phyloP scores from a whole-genome alignment of 75 land plant genomes.

The Selaginella moellendorffii region DNA sequence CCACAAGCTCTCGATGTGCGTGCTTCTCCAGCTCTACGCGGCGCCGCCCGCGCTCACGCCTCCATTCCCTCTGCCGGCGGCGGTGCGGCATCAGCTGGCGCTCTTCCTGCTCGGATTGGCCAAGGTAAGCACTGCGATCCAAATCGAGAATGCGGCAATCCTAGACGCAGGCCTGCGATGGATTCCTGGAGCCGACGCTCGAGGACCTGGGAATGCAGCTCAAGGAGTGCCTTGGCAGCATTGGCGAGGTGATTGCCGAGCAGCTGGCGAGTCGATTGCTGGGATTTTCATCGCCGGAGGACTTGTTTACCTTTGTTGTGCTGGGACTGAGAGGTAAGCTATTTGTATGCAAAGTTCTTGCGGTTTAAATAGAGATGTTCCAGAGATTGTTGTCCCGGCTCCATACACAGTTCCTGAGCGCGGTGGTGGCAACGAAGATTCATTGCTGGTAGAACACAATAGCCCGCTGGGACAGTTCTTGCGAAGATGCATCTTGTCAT shows the following conservation, averaged over 20 bases:
- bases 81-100: conserved; percentile 67
- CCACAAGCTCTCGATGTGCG: conserved; percentile 71
- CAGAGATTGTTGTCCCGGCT: conserved; percentile 39
- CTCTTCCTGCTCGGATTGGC: conserved; percentile 43
- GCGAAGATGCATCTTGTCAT: conserved; percentile 74
- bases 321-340: conserved; percentile 44
- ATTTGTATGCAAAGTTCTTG: too few relatives aligned
- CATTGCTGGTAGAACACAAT: conserved; percentile 48
- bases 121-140: too few relatives aligned
- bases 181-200: conserved; percentile 61
- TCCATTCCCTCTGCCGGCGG: conserved; percentile 41
- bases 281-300: conserved; percentile 59
- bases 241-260: conserved; percentile 34
- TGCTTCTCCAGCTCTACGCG: conserved; percentile 45
- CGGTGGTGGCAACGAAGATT: conserved; percentile 48
- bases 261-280: conserved; percentile 36
- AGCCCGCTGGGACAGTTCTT: conserved; percentile 65
- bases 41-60: conserved; percentile 28
- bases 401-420: conserved; percentile 25
- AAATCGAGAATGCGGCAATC: too few relatives aligned
- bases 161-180: conserved; percentile 58
- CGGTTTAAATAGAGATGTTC: background rate
- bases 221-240: conserved; percentile 27
- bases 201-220: conserved; percentile 53
- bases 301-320: conserved; percentile 73